Evolutionary conservation across 1,284 basidiomycete genomes (phyloP).

Genomic region (Chiua sp.): DNA sequence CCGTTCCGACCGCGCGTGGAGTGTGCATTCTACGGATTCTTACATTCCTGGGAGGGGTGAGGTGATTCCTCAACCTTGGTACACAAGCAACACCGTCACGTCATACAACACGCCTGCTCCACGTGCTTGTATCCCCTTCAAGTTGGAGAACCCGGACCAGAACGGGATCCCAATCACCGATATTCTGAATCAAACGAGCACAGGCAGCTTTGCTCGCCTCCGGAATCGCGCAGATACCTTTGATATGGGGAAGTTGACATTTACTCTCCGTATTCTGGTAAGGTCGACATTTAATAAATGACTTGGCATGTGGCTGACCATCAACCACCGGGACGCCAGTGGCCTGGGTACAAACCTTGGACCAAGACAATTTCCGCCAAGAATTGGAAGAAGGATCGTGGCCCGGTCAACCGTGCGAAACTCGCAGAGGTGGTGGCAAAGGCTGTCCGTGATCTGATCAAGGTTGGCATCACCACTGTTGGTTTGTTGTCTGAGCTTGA

Average conservation of each 20-base stretch:
- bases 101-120: constrained; percentile 3
- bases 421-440: constrained; percentile 46
- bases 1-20: constrained; percentile 14
- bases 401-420: constrained; percentile 41
- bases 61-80: constrained; percentile 28
- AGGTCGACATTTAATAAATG: not conserved
- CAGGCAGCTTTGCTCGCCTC: constrained; percentile 17
- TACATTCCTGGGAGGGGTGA: constrained; percentile 22
- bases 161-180: constrained; percentile 28
- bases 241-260: constrained; percentile 32
- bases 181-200: constrained; percentile 21
- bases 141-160: constrained; percentile 23
- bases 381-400: constrained; percentile 36
- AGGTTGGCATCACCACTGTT: constrained; percentile 26
- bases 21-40: constrained; percentile 13
- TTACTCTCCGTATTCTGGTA: constrained; percentile 36
- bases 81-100: constrained; percentile 21
- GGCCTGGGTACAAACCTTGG: constrained; percentile 37
- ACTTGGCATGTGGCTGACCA: not conserved
- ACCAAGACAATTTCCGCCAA: constrained; percentile 34
- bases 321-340: constrained; percentile 18
- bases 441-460: constrained; percentile 44
- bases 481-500: not conserved
- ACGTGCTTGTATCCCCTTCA: constrained; percentile 20
- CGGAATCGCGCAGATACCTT: constrained; percentile 18